phyloP scores from a whole-genome alignment of 2,329 filamentous ascomycete genomes.

The Aspergillus sp. region DNA sequence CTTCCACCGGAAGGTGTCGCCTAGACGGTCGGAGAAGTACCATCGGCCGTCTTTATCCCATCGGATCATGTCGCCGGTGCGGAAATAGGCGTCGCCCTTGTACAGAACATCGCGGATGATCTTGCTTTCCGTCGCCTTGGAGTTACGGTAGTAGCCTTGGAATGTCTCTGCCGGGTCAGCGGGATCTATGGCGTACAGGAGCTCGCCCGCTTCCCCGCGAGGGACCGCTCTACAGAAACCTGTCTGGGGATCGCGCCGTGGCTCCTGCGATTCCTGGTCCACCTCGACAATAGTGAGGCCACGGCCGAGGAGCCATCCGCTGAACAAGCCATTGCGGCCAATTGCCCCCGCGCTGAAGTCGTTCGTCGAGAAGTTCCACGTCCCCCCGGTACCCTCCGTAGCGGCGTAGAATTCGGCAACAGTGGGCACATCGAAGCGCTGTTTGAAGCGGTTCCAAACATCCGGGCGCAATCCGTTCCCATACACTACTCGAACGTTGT shows the following conservation, averaged over 20 bases:
- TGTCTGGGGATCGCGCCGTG: constrained; percentile 65
- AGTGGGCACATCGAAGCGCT: constrained; percentile 71
- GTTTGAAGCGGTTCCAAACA: constrained; percentile 80
- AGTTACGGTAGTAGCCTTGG: constrained; percentile 79
- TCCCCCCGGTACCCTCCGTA: constrained; percentile 68
- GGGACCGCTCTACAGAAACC: constrained; percentile 64
- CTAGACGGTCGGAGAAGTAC: constrained; percentile 71
- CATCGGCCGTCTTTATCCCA: constrained; percentile 68
- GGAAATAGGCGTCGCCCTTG: constrained; percentile 79
- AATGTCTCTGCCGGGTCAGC: constrained; percentile 64
- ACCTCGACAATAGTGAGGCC: constrained; percentile 63
- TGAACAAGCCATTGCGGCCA: constrained; percentile 67
- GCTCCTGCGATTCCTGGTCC: constrained; percentile 69
- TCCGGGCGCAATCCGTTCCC: constrained; percentile 85
- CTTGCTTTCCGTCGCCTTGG: constrained; percentile 69
- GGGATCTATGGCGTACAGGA: constrained; percentile 69
- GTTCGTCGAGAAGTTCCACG: constrained; percentile 73
- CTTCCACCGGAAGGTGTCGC: constrained; percentile 61
- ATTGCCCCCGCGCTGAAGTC: constrained; percentile 74
- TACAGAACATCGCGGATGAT: constrained; percentile 70
- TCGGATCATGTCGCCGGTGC: constrained; percentile 78
- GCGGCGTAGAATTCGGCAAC: constrained; percentile 80
- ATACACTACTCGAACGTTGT: constrained; percentile 72
- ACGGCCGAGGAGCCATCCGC: constrained; percentile 53
- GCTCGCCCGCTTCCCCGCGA: constrained; percentile 68